Conservation (phyloP, 176 grass and related monocot species). For the Carex kokanica region DNA sequence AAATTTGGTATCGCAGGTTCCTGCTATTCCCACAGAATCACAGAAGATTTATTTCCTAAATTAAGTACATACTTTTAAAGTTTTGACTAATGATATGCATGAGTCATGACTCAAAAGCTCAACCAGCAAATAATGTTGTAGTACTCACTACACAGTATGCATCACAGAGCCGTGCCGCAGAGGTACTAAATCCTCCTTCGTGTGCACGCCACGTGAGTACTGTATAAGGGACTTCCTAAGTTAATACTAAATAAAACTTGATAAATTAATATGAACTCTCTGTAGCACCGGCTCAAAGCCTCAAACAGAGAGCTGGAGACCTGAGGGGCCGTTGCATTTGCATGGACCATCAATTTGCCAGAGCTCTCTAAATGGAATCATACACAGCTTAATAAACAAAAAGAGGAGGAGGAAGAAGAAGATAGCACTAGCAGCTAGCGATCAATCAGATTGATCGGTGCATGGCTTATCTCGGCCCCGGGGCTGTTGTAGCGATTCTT, state of each 20-base stretch:
- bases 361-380: conserved; percentile 13
- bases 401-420: background rate
- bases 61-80: no score
- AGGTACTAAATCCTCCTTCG: background rate
- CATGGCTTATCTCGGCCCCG: conserved; percentile 17
- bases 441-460: background rate
- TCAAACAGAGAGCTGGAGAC: no score
- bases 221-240: background rate
- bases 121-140: no score
- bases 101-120: no score
- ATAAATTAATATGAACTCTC: background rate
- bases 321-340: background rate
- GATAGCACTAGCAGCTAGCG: background rate
- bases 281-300: background rate
- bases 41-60: no score
- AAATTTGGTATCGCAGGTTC: no score
- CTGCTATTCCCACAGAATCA: no score
- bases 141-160: background rate
- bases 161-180: background rate
- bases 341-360: conserved; percentile 2
- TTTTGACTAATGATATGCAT: no score
- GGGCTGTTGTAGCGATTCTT: background rate
- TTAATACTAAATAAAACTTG: background rate
- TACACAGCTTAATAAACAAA: background rate
- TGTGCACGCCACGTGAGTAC: conserved; percentile 4